Conservation (phyloP, 257 asterid genomes). For the Plantago major region DNA sequence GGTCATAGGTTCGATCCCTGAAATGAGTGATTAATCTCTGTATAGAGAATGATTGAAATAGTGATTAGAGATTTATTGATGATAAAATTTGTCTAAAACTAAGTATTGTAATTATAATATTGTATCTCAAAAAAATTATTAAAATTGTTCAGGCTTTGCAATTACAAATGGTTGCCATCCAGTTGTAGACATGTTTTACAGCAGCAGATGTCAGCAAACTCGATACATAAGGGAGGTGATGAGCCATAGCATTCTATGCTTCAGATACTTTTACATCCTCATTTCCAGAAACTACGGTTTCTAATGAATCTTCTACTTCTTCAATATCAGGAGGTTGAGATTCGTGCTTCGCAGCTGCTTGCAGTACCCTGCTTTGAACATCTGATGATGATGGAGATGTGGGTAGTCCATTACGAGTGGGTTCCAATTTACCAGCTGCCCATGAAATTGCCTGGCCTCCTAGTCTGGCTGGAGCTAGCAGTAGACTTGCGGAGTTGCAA, state of each 20-base stretch:
- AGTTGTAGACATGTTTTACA: background rate
- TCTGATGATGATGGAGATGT: constrained; percentile 83
- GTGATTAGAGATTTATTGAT: no score
- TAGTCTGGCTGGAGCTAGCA: constrained; percentile 57
- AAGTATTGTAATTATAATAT: no score
- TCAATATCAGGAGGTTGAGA: constrained; percentile 58
- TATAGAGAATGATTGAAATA: no score
- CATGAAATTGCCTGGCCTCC: constrained; percentile 72
- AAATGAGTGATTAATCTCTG: no score
- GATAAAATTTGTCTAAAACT: no score
- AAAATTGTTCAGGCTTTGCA: background rate
- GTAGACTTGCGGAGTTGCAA: constrained; percentile 36
- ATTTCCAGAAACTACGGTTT: constrained; percentile 28
- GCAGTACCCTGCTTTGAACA: constrained; percentile 81
- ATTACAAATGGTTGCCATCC: background rate
- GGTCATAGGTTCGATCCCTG: no score
- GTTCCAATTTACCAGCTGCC: constrained; percentile 69
- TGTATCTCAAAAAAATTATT: no score
- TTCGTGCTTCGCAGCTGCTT: constrained; percentile 95
- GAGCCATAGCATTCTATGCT: constrained; percentile 33
- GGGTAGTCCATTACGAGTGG: constrained; percentile 70
- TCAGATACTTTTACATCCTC: constrained; percentile 63
- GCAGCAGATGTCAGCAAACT: background rate
- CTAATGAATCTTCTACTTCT: constrained; percentile 43
- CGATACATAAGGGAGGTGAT: background rate